phyloP scores from a whole-genome alignment of 2,329 filamentous ascomycete species.

The Colletotrichum liaoningense region DNA sequence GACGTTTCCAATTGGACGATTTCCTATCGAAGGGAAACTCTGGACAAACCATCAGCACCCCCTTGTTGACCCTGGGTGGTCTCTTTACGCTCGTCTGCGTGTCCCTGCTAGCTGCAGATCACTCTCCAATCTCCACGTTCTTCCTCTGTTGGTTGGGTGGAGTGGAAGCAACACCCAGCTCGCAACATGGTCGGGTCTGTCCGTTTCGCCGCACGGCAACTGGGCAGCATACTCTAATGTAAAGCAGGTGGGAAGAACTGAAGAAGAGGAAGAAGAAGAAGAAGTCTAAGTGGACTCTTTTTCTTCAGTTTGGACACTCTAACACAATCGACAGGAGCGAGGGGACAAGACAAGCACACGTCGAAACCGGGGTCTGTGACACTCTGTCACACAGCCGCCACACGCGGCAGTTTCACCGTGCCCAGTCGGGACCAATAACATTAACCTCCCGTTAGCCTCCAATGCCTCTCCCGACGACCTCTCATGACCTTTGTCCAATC shows the following conservation, averaged over 20 bases:
- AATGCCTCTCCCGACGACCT: not conserved
- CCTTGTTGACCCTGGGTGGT: not conserved
- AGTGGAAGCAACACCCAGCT: not conserved
- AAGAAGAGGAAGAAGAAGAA: too few species aligned
- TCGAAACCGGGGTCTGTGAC: constrained; percentile 37
- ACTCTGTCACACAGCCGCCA: constrained; percentile 36
- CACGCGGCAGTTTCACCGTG: constrained; percentile 34
- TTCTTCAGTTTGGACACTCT: too few species aligned
- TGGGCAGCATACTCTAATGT: not conserved
- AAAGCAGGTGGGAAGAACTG: not conserved
- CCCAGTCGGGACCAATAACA: not conserved
- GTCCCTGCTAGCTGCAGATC: constrained; percentile 34
- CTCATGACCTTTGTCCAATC: not conserved
- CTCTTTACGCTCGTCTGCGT: not conserved
- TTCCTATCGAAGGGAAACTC: not conserved
- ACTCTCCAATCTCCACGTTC: not conserved
- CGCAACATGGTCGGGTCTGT: not conserved
- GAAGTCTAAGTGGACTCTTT: not conserved
- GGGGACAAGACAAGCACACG: not conserved
- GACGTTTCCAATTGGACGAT: not conserved
- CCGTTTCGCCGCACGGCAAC: not conserved
- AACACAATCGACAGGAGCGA: not conserved
- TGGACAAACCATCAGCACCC: not conserved
- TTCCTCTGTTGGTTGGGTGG: not conserved
- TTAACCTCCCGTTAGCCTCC: not conserved